Conservation (phyloP, 1,139 yeast species). For the Hyphopichia buzzinii region DNA sequence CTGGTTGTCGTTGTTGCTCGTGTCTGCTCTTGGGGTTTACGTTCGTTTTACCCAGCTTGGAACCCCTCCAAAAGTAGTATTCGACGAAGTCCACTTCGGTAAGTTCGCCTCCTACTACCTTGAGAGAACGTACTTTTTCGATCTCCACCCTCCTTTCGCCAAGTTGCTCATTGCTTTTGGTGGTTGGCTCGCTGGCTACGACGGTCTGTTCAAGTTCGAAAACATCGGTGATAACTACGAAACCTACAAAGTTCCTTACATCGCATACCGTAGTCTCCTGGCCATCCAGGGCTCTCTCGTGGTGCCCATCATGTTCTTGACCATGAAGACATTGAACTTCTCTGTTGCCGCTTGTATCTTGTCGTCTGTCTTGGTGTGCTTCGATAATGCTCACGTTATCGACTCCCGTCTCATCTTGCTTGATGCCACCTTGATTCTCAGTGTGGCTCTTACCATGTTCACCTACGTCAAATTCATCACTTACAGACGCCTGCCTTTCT, state of each 20-base stretch:
- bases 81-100: slow-evolving; percentile 98
- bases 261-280: slow-evolving; percentile 79
- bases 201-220: slow-evolving; percentile 88
- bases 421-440: slow-evolving; percentile 83
- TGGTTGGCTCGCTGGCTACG: slow-evolving; percentile 86
- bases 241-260: slow-evolving; percentile 77
- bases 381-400: slow-evolving; percentile 88
- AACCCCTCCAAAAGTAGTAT: slow-evolving; percentile 84
- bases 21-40: slow-evolving; percentile 65
- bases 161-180: slow-evolving; percentile 86
- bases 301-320: slow-evolving; percentile 77
- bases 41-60: slow-evolving; percentile 72
- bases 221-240: slow-evolving; percentile 84
- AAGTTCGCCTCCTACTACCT: slow-evolving; percentile 89
- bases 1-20: slow-evolving; percentile 39
- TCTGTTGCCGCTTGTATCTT: slow-evolving; percentile 75
- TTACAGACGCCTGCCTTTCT: slow-evolving; percentile 64
- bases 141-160: slow-evolving; percentile 97
- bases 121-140: slow-evolving; percentile 85
- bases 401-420: slow-evolving; percentile 88
- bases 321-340: slow-evolving; percentile 81
- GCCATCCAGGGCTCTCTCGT: slow-evolving; percentile 83
- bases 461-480: slow-evolving; percentile 79
- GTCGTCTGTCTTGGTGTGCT: slow-evolving; percentile 77
- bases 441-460: slow-evolving; percentile 78